Evolutionary conservation across 495 filamentous ascomycete genomes (phyloP).

Genomic region (Mytilinidion resinicola): DNA sequence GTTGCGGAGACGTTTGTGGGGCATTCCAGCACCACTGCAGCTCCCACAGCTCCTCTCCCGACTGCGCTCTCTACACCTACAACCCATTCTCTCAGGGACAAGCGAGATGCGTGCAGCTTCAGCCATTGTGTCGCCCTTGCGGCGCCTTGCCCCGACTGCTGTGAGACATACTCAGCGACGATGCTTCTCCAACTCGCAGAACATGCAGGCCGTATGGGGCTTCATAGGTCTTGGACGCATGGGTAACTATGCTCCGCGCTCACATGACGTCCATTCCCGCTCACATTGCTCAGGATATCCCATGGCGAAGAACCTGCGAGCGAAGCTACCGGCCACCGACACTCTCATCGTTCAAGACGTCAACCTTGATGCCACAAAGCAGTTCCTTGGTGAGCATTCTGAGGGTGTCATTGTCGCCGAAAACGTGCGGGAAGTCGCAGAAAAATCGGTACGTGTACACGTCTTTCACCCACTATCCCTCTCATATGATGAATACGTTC

Average conservation of each 20-base stretch:
- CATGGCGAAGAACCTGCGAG: constrained; percentile 48
- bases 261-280: constrained; percentile 2
- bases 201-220: constrained; percentile 32
- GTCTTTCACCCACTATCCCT: not conserved
- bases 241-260: constrained; percentile 26
- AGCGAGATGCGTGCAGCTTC: constrained; percentile 17
- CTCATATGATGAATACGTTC: constrained; percentile 33
- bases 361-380: constrained; percentile 35
- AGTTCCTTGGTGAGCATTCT: constrained; percentile 35
- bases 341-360: constrained; percentile 45
- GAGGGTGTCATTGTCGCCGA: constrained; percentile 33
- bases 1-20: not conserved
- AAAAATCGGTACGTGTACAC: constrained; percentile 40
- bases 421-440: constrained; percentile 39
- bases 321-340: constrained; percentile 37
- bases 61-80: not conserved
- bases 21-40: constrained; percentile 8
- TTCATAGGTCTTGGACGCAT: constrained; percentile 42
- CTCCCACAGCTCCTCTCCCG: not conserved
- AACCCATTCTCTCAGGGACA: not conserved
- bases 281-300: constrained; percentile 39
- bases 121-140: constrained; percentile 14
- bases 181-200: constrained; percentile 25
- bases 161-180: constrained; percentile 7
- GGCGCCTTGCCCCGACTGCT: constrained; percentile 6